A percentile compares a stretch with the other conserved stretches of the same genome.
Evolutionary conservation across 371 early-diverging fungal genomes (phyloP).

Genomic region (Coemansia sp.): DNA sequence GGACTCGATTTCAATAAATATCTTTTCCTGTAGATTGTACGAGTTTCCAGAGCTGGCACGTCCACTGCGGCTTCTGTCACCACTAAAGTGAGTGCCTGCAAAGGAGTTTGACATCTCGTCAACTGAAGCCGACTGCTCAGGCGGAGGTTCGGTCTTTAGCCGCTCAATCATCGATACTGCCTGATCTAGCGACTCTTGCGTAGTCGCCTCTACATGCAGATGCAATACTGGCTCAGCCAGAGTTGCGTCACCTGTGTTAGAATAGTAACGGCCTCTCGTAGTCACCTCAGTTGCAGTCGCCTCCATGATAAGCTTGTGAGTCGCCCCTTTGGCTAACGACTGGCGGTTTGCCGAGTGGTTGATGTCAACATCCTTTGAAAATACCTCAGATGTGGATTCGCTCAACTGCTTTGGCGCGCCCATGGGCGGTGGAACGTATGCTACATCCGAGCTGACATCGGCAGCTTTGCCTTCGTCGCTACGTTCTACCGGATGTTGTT

Average conservation of each 20-base stretch:
- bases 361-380: slow-evolving; percentile 67
- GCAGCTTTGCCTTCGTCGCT: neutral
- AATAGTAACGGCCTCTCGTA: slow-evolving; percentile 80
- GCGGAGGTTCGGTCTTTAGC: slow-evolving; percentile 61
- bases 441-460: neutral
- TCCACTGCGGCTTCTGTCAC: neutral
- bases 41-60: slow-evolving; percentile 5
- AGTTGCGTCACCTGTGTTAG: slow-evolving; percentile 67
- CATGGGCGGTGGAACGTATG: slow-evolving; percentile 3
- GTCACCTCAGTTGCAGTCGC: slow-evolving; percentile 61
- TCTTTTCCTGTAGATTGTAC: slow-evolving; percentile 60
- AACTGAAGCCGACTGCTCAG: slow-evolving; percentile 21
- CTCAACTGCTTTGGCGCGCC: neutral
- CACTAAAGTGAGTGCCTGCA: neutral
- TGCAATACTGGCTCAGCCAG: slow-evolving; percentile 76
- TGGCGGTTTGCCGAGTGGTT: slow-evolving; percentile 81
- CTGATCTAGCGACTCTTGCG: slow-evolving; percentile 65
- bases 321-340: slow-evolving; percentile 71
- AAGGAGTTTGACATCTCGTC: neutral
- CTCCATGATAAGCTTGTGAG: slow-evolving; percentile 54
- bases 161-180: slow-evolving; percentile 72
- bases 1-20: slow-evolving; percentile 70
- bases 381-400: slow-evolving; percentile 5
- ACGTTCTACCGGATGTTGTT: neutral
- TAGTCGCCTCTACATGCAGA: slow-evolving; percentile 69